Base-by-base conservation (phyloP, 2,329 filamentous ascomycete genomes). In the Pseudogymnoascus sp. region DNA sequence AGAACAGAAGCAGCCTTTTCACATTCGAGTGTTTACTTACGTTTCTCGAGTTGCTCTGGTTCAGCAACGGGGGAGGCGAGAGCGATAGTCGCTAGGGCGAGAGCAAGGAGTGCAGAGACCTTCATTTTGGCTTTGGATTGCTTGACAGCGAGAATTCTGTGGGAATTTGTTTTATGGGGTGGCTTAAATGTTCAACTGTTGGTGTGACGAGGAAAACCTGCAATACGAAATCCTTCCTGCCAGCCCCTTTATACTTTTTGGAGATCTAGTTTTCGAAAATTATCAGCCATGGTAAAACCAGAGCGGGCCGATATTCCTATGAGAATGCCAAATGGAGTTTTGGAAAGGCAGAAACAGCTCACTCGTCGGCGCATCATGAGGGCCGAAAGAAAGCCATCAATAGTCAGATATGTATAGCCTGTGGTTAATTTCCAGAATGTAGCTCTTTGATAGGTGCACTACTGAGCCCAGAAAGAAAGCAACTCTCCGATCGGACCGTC, bases 301-400 rank as follows among this genome's bases (percentile, higher is more conserved):
- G 8, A 56, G n/a, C 50, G 50, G 50, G n/a, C 50, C 50, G 50
- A 5, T 56, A 56, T 56, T 56, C 50, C 50, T 56, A 56, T 34
- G 50, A 56, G 28, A 34, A 34, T 7, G 4, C 16, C 28, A 34
- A 34, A 56, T 34, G 3, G 2, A 4, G 3, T 7, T 34, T 7
- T 21, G 10, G 4, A 10, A 18, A 56, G n/a, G 3, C 10, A 18
- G 10, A 34, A 12, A 12, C 25, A 18, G 12, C 10, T 56, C 1
- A 6, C n/a, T 12, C 0, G n/a, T 34, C 50, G 10, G n/a, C 2
- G 34, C 50, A 34, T 34, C n/a, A 56, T 11, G n/a, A 12, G n/a
- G 28, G 5, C 10, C 28, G n/a, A 34, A 18, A n/a, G 14, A 53
- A 34, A 56, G 50, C 25, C 28, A 56, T 3, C 18, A 2, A n/a